Evolutionary conservation across 768 basidiomycete species (phyloP).

Genomic region (Tulasnella sp.): DNA sequence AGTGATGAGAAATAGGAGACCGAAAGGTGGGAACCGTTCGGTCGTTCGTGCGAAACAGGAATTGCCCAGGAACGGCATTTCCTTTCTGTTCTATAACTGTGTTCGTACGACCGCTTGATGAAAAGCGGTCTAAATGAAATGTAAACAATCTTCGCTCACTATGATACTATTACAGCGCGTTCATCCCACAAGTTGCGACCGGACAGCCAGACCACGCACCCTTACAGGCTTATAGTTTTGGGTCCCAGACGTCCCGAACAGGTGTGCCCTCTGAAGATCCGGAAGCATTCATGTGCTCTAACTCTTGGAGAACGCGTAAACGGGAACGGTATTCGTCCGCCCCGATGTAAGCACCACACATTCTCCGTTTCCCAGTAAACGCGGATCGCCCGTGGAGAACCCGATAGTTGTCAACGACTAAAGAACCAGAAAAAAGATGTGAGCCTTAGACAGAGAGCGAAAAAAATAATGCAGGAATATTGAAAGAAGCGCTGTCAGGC

Average conservation of each 20-base stretch:
- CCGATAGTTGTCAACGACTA: constrained; percentile 91
- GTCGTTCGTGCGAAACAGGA: no score
- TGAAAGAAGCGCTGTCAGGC: constrained; percentile 22
- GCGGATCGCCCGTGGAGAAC: constrained; percentile 93
- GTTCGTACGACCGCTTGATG: no score
- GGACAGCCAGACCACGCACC: neutral
- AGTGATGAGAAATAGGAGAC: no score
- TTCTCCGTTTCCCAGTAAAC: constrained; percentile 82
- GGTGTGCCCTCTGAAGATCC: neutral
- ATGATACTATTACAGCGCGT: no score
- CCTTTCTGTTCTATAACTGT: no score
- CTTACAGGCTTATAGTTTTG: constrained; percentile 2
- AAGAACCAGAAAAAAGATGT: constrained; percentile 2
- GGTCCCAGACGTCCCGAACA: constrained; percentile 31
- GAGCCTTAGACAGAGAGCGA: neutral
- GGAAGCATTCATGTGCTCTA: constrained; percentile 12
- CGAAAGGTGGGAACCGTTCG: no score
- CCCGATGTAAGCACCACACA: constrained; percentile 96
- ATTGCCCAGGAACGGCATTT: no score
- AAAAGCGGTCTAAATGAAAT: no score
- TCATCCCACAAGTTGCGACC: neutral
- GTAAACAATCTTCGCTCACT: no score
- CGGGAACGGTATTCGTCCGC: constrained; percentile 87
- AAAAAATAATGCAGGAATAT: neutral
- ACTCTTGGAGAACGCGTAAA: constrained; percentile 47